Evolutionary conservation across 2,329 filamentous ascomycete genomes (phyloP).

Genomic region (Lizonia empirigonia): DNA sequence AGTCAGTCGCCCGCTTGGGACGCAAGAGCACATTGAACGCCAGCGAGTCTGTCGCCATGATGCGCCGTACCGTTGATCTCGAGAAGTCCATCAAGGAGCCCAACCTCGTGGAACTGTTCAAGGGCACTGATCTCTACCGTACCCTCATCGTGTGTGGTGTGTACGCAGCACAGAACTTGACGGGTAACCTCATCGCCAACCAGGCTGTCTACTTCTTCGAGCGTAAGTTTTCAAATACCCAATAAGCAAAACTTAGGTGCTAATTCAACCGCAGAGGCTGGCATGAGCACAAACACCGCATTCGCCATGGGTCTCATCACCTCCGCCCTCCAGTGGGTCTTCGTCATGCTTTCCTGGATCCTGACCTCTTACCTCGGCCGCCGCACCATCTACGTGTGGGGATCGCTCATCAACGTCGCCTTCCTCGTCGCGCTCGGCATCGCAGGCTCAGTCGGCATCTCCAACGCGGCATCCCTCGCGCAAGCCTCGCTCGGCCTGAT

Average conservation of each 20-base stretch:
- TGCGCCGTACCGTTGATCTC: conserved; percentile 62
- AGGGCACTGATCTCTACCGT: conserved; percentile 60
- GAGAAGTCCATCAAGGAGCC: conserved; percentile 58
- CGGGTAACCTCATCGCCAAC: conserved; percentile 67
- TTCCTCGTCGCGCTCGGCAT: conserved; percentile 66
- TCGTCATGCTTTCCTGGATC: conserved; percentile 71
- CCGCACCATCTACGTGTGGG: conserved; percentile 68
- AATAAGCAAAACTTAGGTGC: conserved; percentile 28
- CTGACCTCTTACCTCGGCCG: conserved; percentile 68
- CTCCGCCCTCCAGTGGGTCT: conserved; percentile 65
- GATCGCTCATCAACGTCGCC: conserved; percentile 59
- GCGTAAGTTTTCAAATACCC: conserved; percentile 47
- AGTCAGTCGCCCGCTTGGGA: conserved; percentile 58
- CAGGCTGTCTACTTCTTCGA: conserved; percentile 67
- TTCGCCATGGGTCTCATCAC: conserved; percentile 69
- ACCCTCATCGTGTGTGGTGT: conserved; percentile 63
- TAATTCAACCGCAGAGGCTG: conserved; percentile 60
- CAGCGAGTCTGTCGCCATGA: conserved; percentile 61
- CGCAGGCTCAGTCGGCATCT: conserved; percentile 57
- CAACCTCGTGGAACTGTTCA: conserved; percentile 59
- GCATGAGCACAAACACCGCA: conserved; percentile 59
- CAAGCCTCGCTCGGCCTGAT: conserved; percentile 68
- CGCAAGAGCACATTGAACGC: conserved; percentile 50
- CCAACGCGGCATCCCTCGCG: conserved; percentile 55
- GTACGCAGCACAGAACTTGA: conserved; percentile 66